Conservation (phyloP, 2,329 filamentous ascomycete genomes). For the Cladophialophora carrionii region DNA sequence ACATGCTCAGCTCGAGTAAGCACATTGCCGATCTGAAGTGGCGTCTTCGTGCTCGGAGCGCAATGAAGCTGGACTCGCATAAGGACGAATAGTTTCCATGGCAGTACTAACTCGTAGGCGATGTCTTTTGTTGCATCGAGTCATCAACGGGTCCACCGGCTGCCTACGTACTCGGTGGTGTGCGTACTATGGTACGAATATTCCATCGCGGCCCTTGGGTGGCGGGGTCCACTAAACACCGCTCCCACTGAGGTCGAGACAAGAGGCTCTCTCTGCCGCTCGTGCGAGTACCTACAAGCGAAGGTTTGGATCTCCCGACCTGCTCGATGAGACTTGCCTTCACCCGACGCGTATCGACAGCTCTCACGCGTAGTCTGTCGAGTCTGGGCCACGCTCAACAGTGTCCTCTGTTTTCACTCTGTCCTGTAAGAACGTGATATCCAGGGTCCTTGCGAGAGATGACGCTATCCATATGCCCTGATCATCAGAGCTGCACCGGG, state of each 20-base stretch:
- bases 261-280: neutral
- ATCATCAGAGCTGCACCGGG: neutral
- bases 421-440: neutral
- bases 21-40: neutral
- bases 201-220: neutral
- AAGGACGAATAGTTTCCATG: neutral
- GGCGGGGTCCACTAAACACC: neutral
- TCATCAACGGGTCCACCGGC: conserved; percentile 19
- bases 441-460: neutral
- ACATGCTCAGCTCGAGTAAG: neutral
- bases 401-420: neutral
- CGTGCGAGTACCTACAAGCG: no score
- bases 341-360: conserved; percentile 3
- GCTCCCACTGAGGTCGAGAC: neutral
- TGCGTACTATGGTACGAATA: neutral
- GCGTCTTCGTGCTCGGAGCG: neutral
- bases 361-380: neutral
- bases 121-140: conserved; percentile 24
- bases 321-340: neutral
- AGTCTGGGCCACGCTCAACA: neutral
- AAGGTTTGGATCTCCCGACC: neutral
- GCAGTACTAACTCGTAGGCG: neutral
- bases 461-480: neutral
- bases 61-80: no score
- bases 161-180: conserved; percentile 1